Base-by-base conservation (phyloP, 2,329 filamentous ascomycete species). In the Lojkania enalia region DNA sequence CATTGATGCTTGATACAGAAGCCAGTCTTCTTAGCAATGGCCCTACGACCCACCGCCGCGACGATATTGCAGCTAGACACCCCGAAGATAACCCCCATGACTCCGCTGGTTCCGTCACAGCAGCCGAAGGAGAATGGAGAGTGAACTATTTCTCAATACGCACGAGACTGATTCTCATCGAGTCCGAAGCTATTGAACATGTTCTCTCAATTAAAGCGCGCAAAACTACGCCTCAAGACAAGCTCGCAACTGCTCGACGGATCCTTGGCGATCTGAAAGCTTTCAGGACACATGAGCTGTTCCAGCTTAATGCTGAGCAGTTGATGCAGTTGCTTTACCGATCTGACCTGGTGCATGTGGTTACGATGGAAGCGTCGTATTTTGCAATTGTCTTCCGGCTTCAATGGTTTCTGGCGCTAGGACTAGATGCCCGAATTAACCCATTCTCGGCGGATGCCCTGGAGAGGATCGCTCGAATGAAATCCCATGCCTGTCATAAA, bases 331-430 rank as follows among this genome's bases (percentile, higher is more conserved):
- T 63, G 11, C 48, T 64, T 3, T 64, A 63, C 20, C 54, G 51
- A 7, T 58, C 59, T 5, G 61, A 64, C 32, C 41, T 64, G 2
- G 39, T 53, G 3, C 61, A 64, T 29, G 42, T 48, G 2, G 39
- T 61, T 16, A 27, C 18, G 2, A 40, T 61, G 2, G 59, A 64
- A 35, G 54, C 55, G 12, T 48, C 52, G 4, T 64, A 61, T 33
- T 64, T 64, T 30, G 51, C 57, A 3, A 60, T 57, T 12, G 51
- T 58, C 4, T 60, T 55, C 29, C 49, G 57, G 16, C 12, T 59
- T 7, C 44, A 61, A 15, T 47, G 55, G 5, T 52, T 58, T 38
- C 20, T 50, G 15, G 45, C 36, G 2, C 30, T 58, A 11, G 52
- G 49, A 7, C 45, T 51, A 45, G 50, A 54, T 15, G 35, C 52